Evolutionary conservation across 1,139 yeast genomes (phyloP), one percentile per base, ranked within the genome.

Genomic region (Yamadazyma kanchanaburiensis): DNA sequence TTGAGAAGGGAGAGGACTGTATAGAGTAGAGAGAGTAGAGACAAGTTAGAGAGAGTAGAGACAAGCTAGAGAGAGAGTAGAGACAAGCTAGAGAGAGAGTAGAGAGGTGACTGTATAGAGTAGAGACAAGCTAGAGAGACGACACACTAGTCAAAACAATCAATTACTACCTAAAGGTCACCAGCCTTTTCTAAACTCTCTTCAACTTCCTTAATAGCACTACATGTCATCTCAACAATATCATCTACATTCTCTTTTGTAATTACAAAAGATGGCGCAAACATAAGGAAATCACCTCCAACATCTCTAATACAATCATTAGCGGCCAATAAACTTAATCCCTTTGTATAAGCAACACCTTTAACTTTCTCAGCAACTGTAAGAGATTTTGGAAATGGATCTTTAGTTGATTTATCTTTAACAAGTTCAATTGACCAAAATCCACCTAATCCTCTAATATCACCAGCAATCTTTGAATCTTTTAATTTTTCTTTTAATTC

Each of bases 401-500:
- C 74, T 40, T 72, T 74, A 21, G 79, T 67, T 8, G 33, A 47
- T 34, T 64, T 64, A 47, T 76, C 62, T 45, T 74, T 64, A 39
- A 75, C 78, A 30, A 74, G 58, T 50, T 77, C 83, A 35, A 77
- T 43, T 5, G 77, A 60, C 74, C 80, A 74, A 54, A 77, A 77
- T 13, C 77, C 74, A 37, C 82, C 82, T 37, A 69, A 52, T 25
- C 83, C 83, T 57, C 83, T 69, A 25, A 76, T 67, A 39, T 77
- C 78, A 38, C 80, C 82, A 22, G 64, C 73, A 29, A 67, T 62
- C 36, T 58, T 60, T 21, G 53, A 41, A 7, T 34, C 38, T 19
- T 48, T 51, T 12, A 33, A 27, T 22, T 69, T 51, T 24, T 45
- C 56, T 21, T 53, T 53, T 31, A 76, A 55, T 33, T 52, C 55